A percentile compares a stretch with the other conserved stretches of the same genome.
These are phyloP conservation scores for Carpinus fangiana DNA, from an alignment of 306 rosid genomes.

Conservation along the genomic window DNA sequence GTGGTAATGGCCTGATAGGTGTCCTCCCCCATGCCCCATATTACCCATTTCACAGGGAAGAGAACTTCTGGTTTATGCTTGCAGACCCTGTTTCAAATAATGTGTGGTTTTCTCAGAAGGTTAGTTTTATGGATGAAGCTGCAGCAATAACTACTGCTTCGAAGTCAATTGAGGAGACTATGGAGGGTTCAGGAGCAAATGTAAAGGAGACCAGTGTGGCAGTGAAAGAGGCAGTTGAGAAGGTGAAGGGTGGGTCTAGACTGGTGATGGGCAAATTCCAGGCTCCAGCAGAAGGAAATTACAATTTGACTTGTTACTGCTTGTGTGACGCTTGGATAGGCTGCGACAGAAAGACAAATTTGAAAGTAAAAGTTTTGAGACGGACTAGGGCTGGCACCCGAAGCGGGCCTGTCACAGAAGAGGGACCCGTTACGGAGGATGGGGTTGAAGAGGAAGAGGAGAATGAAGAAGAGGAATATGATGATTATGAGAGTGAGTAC, in stretches of 20 bases:
- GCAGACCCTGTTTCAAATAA: conserved; percentile 74
- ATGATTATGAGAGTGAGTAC: conserved; percentile 64
- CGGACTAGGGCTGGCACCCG: conserved; percentile 93
- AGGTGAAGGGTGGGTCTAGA: conserved; percentile 82
- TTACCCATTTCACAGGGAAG: conserved; percentile 93
- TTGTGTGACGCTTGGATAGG: conserved; percentile 96
- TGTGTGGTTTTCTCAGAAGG: conserved; percentile 94
- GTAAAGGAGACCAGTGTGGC: conserved; percentile 74
- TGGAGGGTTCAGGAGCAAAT: conserved; percentile 86
- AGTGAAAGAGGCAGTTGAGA: conserved; percentile 72
- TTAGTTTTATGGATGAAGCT: conserved; percentile 90
- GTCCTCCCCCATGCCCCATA: conserved; percentile 93
- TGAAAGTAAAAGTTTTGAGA: conserved; percentile 78
- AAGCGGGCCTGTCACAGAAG: conserved; percentile 33
- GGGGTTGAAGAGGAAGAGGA: conserved; percentile 68
- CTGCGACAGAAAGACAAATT: conserved; percentile 71
- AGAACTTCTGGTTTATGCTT: conserved; percentile 84
- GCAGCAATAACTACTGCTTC: conserved; percentile 83
- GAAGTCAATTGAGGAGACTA: conserved; percentile 87
- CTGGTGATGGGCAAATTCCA: conserved; percentile 82
- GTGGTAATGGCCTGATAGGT: conserved; percentile 71
- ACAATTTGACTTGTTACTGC: conserved; percentile 76
- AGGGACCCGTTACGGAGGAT: conserved; percentile 45
- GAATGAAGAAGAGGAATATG: conserved; percentile 61
- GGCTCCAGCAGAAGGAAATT: conserved; percentile 90